These are phyloP conservation scores for Paracoccidioides brasiliensis DNA, from an alignment of 2,329 filamentous ascomycete genomes.

Conservation along the genomic window DNA sequence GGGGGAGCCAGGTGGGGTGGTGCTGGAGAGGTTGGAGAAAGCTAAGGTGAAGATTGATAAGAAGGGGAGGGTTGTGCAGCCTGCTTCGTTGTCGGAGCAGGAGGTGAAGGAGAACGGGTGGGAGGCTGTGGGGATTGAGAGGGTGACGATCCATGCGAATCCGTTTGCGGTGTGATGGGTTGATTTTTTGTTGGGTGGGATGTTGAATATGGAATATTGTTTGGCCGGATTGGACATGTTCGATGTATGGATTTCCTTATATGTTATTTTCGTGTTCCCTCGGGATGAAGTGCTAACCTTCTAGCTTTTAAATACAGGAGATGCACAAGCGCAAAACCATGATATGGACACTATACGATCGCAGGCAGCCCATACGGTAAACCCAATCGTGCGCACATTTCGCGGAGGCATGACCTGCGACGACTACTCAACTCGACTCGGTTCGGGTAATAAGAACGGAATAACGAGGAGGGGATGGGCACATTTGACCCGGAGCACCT, in stretches of 20 bases:
- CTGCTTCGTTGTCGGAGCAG: constrained; percentile 20
- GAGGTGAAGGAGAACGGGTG: constrained; percentile 23
- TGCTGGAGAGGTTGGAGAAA: constrained; percentile 40
- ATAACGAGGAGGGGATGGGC: too few relatives aligned
- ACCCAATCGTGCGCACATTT: too few relatives aligned
- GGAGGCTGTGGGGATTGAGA: constrained; percentile 42
- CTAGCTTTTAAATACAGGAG: too few relatives aligned
- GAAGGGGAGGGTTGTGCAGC: constrained; percentile 43
- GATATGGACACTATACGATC: too few relatives aligned
- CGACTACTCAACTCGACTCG: too few relatives aligned
- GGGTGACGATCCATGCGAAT: constrained; percentile 51
- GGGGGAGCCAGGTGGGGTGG: constrained; percentile 33
- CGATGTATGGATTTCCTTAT: neutral
- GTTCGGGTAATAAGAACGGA: too few relatives aligned
- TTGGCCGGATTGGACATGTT: neutral
- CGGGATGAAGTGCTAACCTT: too few relatives aligned
- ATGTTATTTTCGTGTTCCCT: neutral
- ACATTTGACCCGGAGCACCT: too few relatives aligned
- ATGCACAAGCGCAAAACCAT: too few relatives aligned
- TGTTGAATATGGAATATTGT: neutral
- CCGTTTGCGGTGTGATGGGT: constrained; percentile 43
- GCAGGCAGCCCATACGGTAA: too few relatives aligned
- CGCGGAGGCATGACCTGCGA: too few relatives aligned
- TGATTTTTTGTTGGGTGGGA: neutral
- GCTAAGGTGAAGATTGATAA: constrained; percentile 50